Evolutionary conservation across 257 asterid species (phyloP).

Genomic region (Nyctanthes arbortristis): DNA sequence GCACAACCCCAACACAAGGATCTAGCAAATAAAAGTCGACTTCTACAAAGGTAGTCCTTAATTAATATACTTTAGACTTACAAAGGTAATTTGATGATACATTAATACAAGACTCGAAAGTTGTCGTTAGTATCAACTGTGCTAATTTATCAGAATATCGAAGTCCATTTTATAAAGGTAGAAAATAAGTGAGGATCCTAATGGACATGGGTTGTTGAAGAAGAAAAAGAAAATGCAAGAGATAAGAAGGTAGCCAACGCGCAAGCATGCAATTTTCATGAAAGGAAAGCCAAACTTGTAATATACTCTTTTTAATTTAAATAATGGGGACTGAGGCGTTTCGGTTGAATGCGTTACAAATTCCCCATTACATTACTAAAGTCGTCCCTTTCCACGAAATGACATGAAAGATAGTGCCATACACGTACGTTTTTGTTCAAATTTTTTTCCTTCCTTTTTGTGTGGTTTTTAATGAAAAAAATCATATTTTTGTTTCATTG

Average conservation of each 20-base stretch:
- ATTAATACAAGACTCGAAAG: no score
- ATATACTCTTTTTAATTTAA: neutral
- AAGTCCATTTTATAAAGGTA: neutral
- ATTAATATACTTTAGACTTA: no score
- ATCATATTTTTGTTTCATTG: neutral
- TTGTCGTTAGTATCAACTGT: neutral
- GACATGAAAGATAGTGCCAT: neutral
- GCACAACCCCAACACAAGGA: no score
- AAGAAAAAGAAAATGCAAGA: neutral
- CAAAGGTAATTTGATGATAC: no score
- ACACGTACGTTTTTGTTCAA: neutral
- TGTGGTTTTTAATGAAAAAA: neutral
- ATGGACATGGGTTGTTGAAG: neutral
- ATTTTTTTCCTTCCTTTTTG: neutral
- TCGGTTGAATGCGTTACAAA: neutral
- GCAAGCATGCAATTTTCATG: slow-evolving; percentile 1
- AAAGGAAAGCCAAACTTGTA: neutral
- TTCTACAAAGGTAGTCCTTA: no score
- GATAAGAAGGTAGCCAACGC: slow-evolving; percentile 5
- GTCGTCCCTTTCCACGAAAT: neutral
- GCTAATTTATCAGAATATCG: neutral
- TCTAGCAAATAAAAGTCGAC: no score
- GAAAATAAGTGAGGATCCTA: neutral
- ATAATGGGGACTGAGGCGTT: neutral
- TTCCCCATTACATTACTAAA: neutral